Evolutionary conservation across 2,329 filamentous ascomycete species (phyloP), one percentile per base, ranked within the genome.

Genomic region (Leptodontidium sp.): DNA sequence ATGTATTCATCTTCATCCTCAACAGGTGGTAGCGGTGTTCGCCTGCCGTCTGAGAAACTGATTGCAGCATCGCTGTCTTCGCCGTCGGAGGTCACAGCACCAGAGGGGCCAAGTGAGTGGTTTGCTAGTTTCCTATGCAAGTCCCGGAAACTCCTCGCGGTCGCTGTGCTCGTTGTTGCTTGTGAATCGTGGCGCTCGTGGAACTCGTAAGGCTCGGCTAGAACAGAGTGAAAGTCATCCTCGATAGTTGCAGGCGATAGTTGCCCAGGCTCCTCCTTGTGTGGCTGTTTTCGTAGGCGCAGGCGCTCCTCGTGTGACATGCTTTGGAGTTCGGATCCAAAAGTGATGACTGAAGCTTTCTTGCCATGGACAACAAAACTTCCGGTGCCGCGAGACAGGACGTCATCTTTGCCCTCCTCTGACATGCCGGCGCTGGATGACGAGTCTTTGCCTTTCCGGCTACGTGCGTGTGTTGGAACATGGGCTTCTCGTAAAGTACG

Each of bases 291-390:
- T 65, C 90, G 86, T 61, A 90, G 83, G 67, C 89, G 87, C 52
- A 93, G 81, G 47, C 90, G 88, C 76, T 94, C 91, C 70, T 95
- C 92, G 0, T 89, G 86, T 0, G 90, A 86, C 80, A 94, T 88
- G 68, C 87, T 91, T 76, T 95, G 91, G 83, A 97, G 90, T 75
- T 97, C 95, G n/a, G 90, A 90, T 9, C 94, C 94, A 78, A 99
- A 97, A n/a, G 93, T 97, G 74, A 99, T 93, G 66, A 99, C 93
- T 0, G 94, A 97, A 2, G 96, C 96, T 80, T 99, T 98, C 83
- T 98, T 99, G 70, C 96, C 95, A 77, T 99, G 96, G 4, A 99
- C 90, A 4, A 96, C 97, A 79, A 99, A 99, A 75, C 93, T 97
- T 5, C 93, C 93, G 14, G 92, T 89, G 14, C 91, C 91, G 59